Conservation (phyloP, 83 land plant genomes). For the Picea abies region DNA sequence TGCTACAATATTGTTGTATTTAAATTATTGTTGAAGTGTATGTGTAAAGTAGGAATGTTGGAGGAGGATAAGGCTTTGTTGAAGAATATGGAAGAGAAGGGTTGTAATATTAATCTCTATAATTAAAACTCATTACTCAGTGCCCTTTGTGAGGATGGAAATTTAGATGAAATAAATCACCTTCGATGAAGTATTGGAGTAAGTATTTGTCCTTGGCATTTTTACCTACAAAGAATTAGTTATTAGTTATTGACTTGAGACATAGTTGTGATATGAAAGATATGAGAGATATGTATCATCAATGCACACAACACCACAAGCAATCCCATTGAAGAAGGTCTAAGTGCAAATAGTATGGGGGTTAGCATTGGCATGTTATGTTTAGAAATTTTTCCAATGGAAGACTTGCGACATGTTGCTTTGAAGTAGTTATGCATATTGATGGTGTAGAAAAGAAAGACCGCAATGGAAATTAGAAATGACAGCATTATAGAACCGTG, state of each 20-base stretch:
- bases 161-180: neutral
- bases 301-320: neutral
- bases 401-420: neutral
- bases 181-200: slow-evolving; percentile 3
- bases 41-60: too few species aligned
- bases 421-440: slow-evolving; percentile 8
- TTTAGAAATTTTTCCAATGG: neutral
- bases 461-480: too few species aligned
- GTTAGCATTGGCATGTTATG: neutral
- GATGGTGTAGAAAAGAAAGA: neutral
- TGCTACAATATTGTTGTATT: too few species aligned
- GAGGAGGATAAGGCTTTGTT: too few species aligned
- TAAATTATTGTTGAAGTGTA: too few species aligned
- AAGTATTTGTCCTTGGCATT: neutral
- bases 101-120: too few species aligned
- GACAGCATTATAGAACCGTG: too few species aligned
- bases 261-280: neutral
- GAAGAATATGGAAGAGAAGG: too few species aligned
- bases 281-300: neutral
- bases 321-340: neutral
- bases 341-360: neutral
- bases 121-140: too few species aligned
- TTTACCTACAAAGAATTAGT: too few species aligned
- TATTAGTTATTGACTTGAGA: too few species aligned
- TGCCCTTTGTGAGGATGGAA: too few species aligned